Base-by-base conservation (phyloP, 768 basidiomycete genomes). In the Chalciporus chontae region DNA sequence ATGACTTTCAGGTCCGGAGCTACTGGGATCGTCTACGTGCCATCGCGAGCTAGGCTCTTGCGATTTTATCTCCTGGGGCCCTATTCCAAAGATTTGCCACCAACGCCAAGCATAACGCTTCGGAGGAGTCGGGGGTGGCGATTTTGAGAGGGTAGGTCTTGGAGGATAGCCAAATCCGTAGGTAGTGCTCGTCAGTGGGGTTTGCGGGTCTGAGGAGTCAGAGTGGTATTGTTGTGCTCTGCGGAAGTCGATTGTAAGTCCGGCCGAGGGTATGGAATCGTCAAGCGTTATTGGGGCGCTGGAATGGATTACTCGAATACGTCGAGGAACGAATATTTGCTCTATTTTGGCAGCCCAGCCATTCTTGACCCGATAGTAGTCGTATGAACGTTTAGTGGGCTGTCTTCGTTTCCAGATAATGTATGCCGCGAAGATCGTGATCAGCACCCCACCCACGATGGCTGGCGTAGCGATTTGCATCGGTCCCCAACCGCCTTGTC, bases 391-490 rank as follows among this genome's bases (percentile, higher is more conserved):
- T 36, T 45, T 36, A 17, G 38, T 47, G 18, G 49, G 40, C 1
- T 48, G 42, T 39, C 54, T 50, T 39, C 58, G 62, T 59, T 53
- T 44, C 59, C 62, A 68, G 29, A 65, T 38, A 50, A 70, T 36
- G 29, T 57, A 59, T 29, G 21, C 49, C 15, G 31, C 45, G 29
- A 67, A 61, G 26, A 61, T 6, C 1, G 63, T 40, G 21, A 68
- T 40, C 14, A 73, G 61, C 34, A 27, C 58, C 5, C 61, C 57
- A 24, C 68, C 73, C 9, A 71, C 66, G 37, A 72, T 61, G 46
- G 63, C 58, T 7, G 73, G 72, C 0, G 61, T 38, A 9, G 61
- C 65, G 41, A 73, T 70, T 43, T 74, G 72, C 8, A 66, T 31
- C 13, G 67, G 6, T 13, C 43, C 43, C 69, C 69, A 71, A 15